A percentile compares a stretch with the other conserved stretches of the same genome.
Conservation (phyloP, 1,284 basidiomycete genomes). For the Abortiporus biennis region DNA sequence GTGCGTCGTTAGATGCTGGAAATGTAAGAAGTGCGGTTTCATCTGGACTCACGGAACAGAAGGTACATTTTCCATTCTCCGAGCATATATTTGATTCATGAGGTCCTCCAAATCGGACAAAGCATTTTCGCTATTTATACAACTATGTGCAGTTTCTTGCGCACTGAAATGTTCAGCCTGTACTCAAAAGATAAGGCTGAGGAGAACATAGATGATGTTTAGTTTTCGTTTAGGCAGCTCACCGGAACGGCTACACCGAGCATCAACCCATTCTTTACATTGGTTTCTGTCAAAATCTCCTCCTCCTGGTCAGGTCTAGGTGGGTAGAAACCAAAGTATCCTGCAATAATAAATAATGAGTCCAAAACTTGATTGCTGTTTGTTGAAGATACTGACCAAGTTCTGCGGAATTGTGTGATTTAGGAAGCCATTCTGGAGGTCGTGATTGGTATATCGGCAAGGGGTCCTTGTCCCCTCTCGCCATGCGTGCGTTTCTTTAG, state of each 20-base stretch:
- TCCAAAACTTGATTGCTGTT: not conserved
- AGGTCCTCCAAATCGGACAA: constrained; percentile 71
- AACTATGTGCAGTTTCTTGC: constrained; percentile 45
- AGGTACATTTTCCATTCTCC: constrained; percentile 50
- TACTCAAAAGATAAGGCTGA: not conserved
- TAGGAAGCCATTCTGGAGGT: constrained; percentile 68
- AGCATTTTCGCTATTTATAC: constrained; percentile 44
- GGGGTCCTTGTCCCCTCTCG: constrained; percentile 25
- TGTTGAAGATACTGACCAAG: constrained; percentile 40
- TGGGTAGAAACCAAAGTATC: constrained; percentile 84
- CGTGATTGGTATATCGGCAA: constrained; percentile 55
- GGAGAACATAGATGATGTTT: not conserved
- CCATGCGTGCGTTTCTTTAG: no score
- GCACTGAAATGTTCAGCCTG: constrained; percentile 67
- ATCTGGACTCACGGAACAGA: constrained; percentile 53
- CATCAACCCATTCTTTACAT: constrained; percentile 77
- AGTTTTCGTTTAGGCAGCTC: no score
- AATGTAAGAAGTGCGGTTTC: not conserved
- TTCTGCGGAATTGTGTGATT: constrained; percentile 58
- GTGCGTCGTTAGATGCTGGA: constrained; percentile 1
- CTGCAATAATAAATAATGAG: constrained; percentile 30
- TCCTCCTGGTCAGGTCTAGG: constrained; percentile 81
- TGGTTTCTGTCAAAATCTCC: constrained; percentile 71
- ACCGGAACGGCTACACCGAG: constrained; percentile 60
- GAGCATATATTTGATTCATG: constrained; percentile 73